These are phyloP conservation scores for Physaria fendleri DNA, from an alignment of 345 rosid genomes.

Conservation along the genomic window DNA sequence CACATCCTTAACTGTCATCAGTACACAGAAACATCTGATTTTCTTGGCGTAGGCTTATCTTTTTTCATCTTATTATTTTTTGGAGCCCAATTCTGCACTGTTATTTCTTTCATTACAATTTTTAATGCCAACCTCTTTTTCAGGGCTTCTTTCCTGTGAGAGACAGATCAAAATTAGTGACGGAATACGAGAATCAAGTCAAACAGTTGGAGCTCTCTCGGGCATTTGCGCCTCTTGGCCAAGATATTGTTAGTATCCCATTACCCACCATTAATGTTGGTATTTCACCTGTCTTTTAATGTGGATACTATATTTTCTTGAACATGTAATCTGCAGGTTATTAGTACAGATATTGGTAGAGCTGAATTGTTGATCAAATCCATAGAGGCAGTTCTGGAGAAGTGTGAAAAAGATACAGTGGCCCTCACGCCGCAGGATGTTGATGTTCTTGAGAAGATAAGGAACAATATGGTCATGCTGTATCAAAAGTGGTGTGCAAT, in stretches of 20 bases:
- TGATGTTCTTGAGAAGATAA: slow-evolving; percentile 48
- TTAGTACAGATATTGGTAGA: slow-evolving; percentile 56
- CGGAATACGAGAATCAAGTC: slow-evolving; percentile 45
- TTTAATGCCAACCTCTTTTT: slow-evolving; percentile 20
- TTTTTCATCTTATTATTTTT: slow-evolving; percentile 5
- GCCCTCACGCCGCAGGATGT: slow-evolving; percentile 41
- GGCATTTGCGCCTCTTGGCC: slow-evolving; percentile 34
- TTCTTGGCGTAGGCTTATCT: slow-evolving; percentile 73
- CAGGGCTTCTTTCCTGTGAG: slow-evolving; percentile 92
- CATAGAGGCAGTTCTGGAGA: slow-evolving; percentile 33
- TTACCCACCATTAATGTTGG: background rate
- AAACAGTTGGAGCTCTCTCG: slow-evolving; percentile 51
- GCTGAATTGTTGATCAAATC: slow-evolving; percentile 52
- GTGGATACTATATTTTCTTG: background rate
- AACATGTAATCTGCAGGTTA: slow-evolving; percentile 36
- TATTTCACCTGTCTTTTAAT: background rate
- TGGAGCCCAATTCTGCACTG: background rate
- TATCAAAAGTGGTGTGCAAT: slow-evolving; percentile 73
- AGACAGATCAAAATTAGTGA: slow-evolving; percentile 66
- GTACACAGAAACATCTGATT: slow-evolving; percentile 91
- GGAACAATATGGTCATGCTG: slow-evolving; percentile 44
- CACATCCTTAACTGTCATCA: slow-evolving; percentile 95
- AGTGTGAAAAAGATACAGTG: slow-evolving; percentile 41
- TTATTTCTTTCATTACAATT: slow-evolving; percentile 1
- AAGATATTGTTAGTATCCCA: slow-evolving; percentile 37